A percentile compares a stretch with the other conserved stretches of the same genome.
Evolutionary conservation across 495 filamentous ascomycete species (phyloP).

Genomic region (Corynascus novoguineensis): DNA sequence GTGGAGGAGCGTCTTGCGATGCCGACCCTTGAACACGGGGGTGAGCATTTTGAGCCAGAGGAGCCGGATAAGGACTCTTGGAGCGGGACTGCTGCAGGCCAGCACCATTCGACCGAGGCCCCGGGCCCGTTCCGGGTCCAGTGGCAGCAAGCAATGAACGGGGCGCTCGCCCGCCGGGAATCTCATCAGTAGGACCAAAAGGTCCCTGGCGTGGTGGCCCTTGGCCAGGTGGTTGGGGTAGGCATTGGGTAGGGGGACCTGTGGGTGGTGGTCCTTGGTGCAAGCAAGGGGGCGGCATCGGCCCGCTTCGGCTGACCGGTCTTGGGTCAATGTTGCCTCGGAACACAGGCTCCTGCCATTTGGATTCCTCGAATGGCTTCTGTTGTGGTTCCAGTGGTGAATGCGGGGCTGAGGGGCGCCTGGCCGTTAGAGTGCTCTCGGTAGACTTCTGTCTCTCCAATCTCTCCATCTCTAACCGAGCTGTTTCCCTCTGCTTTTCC

Average conservation of each 20-base stretch:
- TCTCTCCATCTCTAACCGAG: conserved; percentile 23
- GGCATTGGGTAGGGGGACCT: conserved; percentile 27
- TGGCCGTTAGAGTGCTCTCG: conserved; percentile 12
- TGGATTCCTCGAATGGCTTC: not conserved
- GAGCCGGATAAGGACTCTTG: not conserved
- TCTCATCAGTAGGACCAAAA: not conserved
- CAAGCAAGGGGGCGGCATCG: not conserved
- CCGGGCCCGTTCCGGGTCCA: not conserved
- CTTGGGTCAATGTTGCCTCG: conserved; percentile 24
- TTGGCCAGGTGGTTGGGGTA: conserved; percentile 19
- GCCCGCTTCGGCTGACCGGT: conserved; percentile 20
- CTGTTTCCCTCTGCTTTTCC: conserved; percentile 19
- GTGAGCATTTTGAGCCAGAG: not conserved
- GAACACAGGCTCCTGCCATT: conserved; percentile 18
- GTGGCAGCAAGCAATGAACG: too few species aligned
- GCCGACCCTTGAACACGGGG: not conserved
- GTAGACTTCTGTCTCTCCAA: conserved; percentile 23
- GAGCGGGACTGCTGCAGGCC: not conserved
- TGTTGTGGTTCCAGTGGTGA: not conserved
- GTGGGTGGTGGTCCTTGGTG: conserved; percentile 28
- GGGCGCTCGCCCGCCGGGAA: not conserved
- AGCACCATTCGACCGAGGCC: not conserved
- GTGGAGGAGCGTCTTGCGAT: not conserved
- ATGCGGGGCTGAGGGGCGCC: conserved; percentile 1
- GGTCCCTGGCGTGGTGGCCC: conserved; percentile 17